Evolutionary conservation across 768 basidiomycete species (phyloP), one percentile per base, ranked within the genome.

Genomic region (Ramaria sp.): DNA sequence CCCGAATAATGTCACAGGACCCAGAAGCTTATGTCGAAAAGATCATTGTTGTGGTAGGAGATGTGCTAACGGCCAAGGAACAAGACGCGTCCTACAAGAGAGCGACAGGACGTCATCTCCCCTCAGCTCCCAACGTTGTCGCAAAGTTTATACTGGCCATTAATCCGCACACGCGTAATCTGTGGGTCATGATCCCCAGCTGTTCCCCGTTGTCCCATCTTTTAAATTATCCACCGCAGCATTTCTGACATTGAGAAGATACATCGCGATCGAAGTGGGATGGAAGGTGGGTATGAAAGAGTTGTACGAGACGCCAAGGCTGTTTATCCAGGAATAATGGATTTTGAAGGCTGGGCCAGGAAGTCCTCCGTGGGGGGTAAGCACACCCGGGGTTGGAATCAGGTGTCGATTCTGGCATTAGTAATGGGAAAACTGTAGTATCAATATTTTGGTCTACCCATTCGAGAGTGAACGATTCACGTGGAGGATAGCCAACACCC

Each of bases 311-410:
- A 60, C 13, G 52, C 61, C 10, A 56, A 49, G 3, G 48, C 58
- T 37, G 65, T 64, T 15, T 65, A 65, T 54, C 66, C 59, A n/a
- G 57, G 57, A 10, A 64, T 70, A 61, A 62, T 60, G 54, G 63
- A 57, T 4, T 64, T 69, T 49, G 57, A 62, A 12, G 32, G 48
- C 9, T 71, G 70, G 70, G 66, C 64, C 5, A 37, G 41, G 52
- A 52, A 25, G 20, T 2, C 8, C 18, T 10, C 13, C 13, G 39
- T 22, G 39, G 20, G 6, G 39, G 39, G 10, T n/a, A 22, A 41
- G 16, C 39, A n/a, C 13, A n/a, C 39, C 16, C 7, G 8, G 39
- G 39, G 39, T 22, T 41, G 39, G 39, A 41, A 41, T 22, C 39
- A 22, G 16, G 39, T 41, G 39, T 41, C 39, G 39, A 22, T 41